Evolutionary conservation across 805 yeast species (phyloP).

Genomic region (Priceomyces castillae): DNA sequence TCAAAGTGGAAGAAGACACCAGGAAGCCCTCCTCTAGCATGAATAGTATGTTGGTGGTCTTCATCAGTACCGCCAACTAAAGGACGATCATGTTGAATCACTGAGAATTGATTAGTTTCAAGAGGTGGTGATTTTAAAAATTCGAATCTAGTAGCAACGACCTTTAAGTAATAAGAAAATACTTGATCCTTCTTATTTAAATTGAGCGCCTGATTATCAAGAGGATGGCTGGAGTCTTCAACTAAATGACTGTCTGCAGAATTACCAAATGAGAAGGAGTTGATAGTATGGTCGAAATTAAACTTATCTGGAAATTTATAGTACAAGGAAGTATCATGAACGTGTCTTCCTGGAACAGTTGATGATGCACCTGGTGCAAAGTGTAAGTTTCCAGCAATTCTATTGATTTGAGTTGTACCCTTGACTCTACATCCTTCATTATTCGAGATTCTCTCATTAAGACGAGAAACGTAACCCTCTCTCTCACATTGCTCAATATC

Average conservation of each 20-base stretch:
- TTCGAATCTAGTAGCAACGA: constrained; percentile 86
- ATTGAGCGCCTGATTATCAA: constrained; percentile 50
- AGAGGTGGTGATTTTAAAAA: constrained; percentile 47
- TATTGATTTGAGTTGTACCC: constrained; percentile 76
- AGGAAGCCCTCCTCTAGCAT: constrained; percentile 84
- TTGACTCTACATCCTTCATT: constrained; percentile 84
- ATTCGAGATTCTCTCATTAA: constrained; percentile 50
- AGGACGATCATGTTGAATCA: constrained; percentile 85
- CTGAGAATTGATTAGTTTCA: constrained; percentile 89
- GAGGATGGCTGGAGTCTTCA: constrained; percentile 55
- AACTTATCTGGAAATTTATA: constrained; percentile 52
- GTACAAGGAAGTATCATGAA: constrained; percentile 82
- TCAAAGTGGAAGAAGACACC: constrained; percentile 87
- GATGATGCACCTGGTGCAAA: constrained; percentile 92
- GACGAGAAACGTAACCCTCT: constrained; percentile 74
- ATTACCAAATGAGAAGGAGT: constrained; percentile 82
- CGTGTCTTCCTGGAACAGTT: constrained; percentile 58
- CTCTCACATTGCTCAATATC: constrained; percentile 86
- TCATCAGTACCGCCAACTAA: constrained; percentile 82
- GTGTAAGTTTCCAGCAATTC: constrained; percentile 88
- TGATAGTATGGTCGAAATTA: constrained; percentile 72
- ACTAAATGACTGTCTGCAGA: constrained; percentile 40
- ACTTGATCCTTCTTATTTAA: constrained; percentile 55
- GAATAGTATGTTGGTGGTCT: constrained; percentile 85
- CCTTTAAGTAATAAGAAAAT: constrained; percentile 78